Conservation (phyloP, 2,329 filamentous ascomycete genomes). For the Fusarium redolens region DNA sequence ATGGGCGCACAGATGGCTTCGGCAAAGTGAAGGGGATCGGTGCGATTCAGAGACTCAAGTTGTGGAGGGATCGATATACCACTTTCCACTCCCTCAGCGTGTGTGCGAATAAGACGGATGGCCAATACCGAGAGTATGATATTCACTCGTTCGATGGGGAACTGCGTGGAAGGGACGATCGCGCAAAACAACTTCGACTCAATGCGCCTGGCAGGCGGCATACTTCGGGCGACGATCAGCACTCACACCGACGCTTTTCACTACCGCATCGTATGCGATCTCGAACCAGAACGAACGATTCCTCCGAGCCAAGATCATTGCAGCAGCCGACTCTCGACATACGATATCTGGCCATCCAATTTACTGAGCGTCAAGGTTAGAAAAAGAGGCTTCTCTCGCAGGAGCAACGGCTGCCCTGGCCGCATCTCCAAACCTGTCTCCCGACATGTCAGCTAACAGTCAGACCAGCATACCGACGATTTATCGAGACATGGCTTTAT, state of each 20-base stretch:
- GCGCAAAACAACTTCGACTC: conserved; percentile 58
- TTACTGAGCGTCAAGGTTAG: conserved; percentile 60
- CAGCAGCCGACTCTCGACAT: conserved; percentile 53
- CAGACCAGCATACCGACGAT: conserved; percentile 54
- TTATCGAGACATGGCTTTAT: conserved; percentile 59
- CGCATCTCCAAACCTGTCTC: conserved; percentile 12
- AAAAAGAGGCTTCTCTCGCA: background rate
- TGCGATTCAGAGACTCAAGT: conserved; percentile 63
- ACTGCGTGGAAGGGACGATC: conserved; percentile 58
- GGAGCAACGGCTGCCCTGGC: conserved; percentile 13
- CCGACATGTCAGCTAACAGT: conserved; percentile 40
- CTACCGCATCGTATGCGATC: conserved; percentile 57
- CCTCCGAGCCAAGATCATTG: conserved; percentile 41
- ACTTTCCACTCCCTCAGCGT: conserved; percentile 61
- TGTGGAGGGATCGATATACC: conserved; percentile 62
- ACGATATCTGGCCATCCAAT: conserved; percentile 62
- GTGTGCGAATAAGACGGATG: conserved; percentile 59
- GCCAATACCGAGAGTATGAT: conserved; percentile 61
- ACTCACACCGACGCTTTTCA: conserved; percentile 55
- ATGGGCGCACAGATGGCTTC: conserved; percentile 61
- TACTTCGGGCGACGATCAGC: conserved; percentile 53
- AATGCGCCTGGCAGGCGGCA: conserved; percentile 54
- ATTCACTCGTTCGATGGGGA: conserved; percentile 61
- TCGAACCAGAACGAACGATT: conserved; percentile 49
- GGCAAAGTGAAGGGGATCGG: conserved; percentile 63